phyloP scores from a whole-genome alignment of 1,284 basidiomycete species.

The Melampsora larici-populina region DNA sequence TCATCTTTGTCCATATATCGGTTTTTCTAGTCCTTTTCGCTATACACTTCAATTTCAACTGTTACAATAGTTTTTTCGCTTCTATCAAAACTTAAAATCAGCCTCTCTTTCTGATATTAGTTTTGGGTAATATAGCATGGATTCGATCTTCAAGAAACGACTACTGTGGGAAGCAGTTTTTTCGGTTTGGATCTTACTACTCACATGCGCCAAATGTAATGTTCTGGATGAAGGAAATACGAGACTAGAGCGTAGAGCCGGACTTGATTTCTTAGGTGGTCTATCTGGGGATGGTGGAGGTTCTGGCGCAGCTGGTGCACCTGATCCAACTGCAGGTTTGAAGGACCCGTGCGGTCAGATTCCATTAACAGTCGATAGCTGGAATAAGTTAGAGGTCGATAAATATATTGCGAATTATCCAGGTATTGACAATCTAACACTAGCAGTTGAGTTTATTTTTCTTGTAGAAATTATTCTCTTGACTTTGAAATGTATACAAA shows the following conservation, averaged over 20 bases:
- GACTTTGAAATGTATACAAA: background rate
- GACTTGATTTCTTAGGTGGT: background rate
- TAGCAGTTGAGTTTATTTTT: background rate
- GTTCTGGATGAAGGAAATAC: background rate
- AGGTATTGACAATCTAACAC: conserved; percentile 3
- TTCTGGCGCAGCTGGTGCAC: background rate
- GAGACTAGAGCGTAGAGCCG: background rate
- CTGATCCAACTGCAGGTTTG: conserved; percentile 1
- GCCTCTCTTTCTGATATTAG: too few relatives aligned
- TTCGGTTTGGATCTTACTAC: background rate
- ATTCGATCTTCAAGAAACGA: too few relatives aligned
- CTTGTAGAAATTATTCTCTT: background rate
- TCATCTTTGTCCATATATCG: too few relatives aligned
- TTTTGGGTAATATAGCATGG: too few relatives aligned
- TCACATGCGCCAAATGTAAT: background rate
- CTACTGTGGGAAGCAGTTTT: background rate
- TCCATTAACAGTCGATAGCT: background rate
- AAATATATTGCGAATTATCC: conserved; percentile 23
- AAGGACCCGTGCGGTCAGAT: conserved; percentile 11
- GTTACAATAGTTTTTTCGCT: too few relatives aligned
- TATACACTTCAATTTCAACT: too few relatives aligned
- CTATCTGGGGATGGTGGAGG: background rate
- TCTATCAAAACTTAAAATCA: too few relatives aligned
- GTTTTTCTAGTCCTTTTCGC: too few relatives aligned
- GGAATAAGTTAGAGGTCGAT: conserved; percentile 11